Conservation (phyloP, 2,329 filamentous ascomycete species). For the Cladophialophora carrionii region DNA sequence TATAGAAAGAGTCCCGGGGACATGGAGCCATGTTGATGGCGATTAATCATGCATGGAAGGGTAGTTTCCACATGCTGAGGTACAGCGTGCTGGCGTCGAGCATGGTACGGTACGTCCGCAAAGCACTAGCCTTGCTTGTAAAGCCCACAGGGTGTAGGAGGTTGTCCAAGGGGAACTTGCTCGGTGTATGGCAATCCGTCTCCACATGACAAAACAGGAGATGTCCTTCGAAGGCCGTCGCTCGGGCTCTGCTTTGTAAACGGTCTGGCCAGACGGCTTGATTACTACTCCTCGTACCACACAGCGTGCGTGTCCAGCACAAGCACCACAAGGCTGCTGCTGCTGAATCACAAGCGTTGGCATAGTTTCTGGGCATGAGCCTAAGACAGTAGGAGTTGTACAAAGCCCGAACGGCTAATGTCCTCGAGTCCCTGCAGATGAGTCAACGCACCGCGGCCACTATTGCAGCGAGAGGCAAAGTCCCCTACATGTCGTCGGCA, state of each 20-base stretch:
- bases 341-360: slow-evolving; percentile 1
- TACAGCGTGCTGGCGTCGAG: neutral
- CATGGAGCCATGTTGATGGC: neutral
- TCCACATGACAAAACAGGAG: slow-evolving; percentile 12
- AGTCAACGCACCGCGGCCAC: slow-evolving; percentile 1
- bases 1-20: neutral
- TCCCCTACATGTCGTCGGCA: neutral
- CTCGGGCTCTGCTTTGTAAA: neutral
- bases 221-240: neutral
- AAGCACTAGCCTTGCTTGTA: neutral
- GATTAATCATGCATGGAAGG: slow-evolving; percentile 7
- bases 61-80: neutral
- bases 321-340: slow-evolving; percentile 6
- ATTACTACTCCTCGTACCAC: slow-evolving; percentile 11
- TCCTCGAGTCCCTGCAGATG: neutral
- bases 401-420: neutral
- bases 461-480: neutral
- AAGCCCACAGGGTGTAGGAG: neutral
- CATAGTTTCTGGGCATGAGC: neutral
- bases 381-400: slow-evolving; percentile 4
- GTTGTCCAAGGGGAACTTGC: neutral
- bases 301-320: neutral
- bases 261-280: neutral
- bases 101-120: slow-evolving; percentile 1
- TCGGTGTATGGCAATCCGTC: no score